Evolutionary conservation across 2,329 filamentous ascomycete genomes (phyloP).

Genomic region (Acephala macrosclerotiorum): DNA sequence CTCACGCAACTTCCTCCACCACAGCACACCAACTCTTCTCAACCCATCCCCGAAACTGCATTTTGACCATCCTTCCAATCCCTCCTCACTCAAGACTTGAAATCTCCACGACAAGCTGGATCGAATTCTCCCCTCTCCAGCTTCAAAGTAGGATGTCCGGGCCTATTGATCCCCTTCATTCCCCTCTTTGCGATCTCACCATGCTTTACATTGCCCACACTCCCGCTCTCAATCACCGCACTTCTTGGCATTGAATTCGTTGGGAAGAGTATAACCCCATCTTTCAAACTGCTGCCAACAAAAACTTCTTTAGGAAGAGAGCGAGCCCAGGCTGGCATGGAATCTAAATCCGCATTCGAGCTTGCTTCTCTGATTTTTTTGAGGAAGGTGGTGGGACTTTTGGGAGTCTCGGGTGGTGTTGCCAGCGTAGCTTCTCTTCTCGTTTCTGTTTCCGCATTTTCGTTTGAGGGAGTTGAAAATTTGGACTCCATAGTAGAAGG

Average conservation of each 20-base stretch:
- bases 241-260: neutral
- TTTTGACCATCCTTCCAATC: neutral
- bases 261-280: neutral
- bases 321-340: neutral
- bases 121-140: no score
- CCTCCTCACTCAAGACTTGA: neutral
- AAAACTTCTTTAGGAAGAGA: neutral
- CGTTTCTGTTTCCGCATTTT: no score
- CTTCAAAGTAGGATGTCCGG: conserved; percentile 2
- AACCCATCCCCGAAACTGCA: no score
- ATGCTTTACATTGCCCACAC: no score
- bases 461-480: neutral
- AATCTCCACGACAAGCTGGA: neutral
- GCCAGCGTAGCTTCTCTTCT: no score
- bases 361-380: neutral
- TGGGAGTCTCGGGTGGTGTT: neutral
- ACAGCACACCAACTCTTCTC: no score
- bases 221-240: neutral
- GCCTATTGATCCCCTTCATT: neutral
- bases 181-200: no score
- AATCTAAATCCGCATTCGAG: neutral
- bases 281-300: neutral
- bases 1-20: no score
- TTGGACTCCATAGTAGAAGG: neutral
- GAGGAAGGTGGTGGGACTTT: neutral